A percentile compares a stretch with the other conserved stretches of the same genome.
Conservation (phyloP, 1,284 basidiomycete species). For the Papiliotrema nemorosa region DNA sequence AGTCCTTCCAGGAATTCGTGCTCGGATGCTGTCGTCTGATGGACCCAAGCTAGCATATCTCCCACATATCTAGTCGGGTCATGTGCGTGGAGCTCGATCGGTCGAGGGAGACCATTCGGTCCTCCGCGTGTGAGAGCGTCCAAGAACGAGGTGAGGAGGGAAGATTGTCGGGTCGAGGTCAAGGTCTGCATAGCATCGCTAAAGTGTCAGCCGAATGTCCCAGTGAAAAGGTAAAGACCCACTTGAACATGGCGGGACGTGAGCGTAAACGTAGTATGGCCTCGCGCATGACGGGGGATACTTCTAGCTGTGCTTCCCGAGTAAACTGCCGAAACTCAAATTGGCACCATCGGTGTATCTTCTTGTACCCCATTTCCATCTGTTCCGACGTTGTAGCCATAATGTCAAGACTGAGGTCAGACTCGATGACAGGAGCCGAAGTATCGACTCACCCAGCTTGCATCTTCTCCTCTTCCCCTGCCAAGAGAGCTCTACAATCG, state of each 20-base stretch:
- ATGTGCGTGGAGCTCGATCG: constrained; percentile 95
- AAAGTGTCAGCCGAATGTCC: not conserved
- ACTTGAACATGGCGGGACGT: constrained; percentile 76
- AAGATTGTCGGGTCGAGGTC: constrained; percentile 74
- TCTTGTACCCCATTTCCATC: constrained; percentile 84
- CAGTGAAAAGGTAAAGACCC: constrained; percentile 31
- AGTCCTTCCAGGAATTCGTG: constrained; percentile 84
- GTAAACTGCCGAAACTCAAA: constrained; percentile 82
- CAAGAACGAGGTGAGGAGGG: constrained; percentile 75
- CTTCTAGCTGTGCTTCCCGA: constrained; percentile 73
- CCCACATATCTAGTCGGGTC: constrained; percentile 94
- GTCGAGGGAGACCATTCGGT: constrained; percentile 79
- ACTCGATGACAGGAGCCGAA: not conserved
- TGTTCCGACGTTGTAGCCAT: constrained; percentile 75
- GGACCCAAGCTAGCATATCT: constrained; percentile 98
- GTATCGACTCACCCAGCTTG: constrained; percentile 77
- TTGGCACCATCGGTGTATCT: constrained; percentile 79
- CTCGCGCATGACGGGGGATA: constrained; percentile 65
- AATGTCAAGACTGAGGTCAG: constrained; percentile 67
- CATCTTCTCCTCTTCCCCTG: constrained; percentile 76
- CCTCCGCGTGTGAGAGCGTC: constrained; percentile 86
- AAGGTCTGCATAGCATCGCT: constrained; percentile 76
- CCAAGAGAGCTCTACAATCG: constrained; percentile 78
- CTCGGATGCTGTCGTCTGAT: constrained; percentile 91
- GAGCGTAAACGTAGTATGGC: constrained; percentile 68